phyloP scores from a whole-genome alignment of 2,329 filamentous ascomycete species.

The Aspergillus sp. region DNA sequence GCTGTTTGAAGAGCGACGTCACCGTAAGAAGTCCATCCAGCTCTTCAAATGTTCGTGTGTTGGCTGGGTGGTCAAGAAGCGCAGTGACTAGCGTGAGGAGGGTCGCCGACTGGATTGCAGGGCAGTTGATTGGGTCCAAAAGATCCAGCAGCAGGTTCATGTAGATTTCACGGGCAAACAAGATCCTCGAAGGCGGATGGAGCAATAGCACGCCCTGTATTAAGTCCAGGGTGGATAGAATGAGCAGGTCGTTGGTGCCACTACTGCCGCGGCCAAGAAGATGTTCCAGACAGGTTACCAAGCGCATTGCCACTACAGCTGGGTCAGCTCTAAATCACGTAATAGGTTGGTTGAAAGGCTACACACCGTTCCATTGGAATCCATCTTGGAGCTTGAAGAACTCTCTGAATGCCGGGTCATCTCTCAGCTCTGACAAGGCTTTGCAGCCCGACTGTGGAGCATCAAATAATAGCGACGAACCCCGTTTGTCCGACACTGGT shows the following conservation, averaged over 20 bases:
- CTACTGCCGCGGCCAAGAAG: conserved; percentile 79
- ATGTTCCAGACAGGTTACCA: conserved; percentile 82
- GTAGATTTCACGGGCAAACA: conserved; percentile 86
- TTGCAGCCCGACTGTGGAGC: conserved; percentile 53
- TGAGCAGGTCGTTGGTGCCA: conserved; percentile 82
- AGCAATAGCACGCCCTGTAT: conserved; percentile 85
- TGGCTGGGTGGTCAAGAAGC: conserved; percentile 79
- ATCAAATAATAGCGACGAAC: conserved; percentile 41
- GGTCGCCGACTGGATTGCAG: conserved; percentile 85
- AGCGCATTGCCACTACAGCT: conserved; percentile 70
- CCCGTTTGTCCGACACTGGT: conserved; percentile 40
- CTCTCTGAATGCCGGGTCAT: conserved; percentile 87
- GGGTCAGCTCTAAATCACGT: not conserved
- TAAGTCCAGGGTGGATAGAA: conserved; percentile 82
- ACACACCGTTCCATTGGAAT: conserved; percentile 87
- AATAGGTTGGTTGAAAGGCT: not conserved
- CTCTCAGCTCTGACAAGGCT: conserved; percentile 66
- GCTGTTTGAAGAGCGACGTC: conserved; percentile 88
- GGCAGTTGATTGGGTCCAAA: conserved; percentile 87
- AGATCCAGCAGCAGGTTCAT: conserved; percentile 98
- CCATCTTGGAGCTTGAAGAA: conserved; percentile 97
- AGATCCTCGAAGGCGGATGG: conserved; percentile 81
- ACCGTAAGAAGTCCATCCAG: conserved; percentile 90
- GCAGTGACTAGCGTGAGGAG: conserved; percentile 87
- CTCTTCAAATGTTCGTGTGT: conserved; percentile 87